These are phyloP conservation scores for Tremella yokohamensis DNA, from an alignment of 768 basidiomycete genomes.

Conservation along the genomic window DNA sequence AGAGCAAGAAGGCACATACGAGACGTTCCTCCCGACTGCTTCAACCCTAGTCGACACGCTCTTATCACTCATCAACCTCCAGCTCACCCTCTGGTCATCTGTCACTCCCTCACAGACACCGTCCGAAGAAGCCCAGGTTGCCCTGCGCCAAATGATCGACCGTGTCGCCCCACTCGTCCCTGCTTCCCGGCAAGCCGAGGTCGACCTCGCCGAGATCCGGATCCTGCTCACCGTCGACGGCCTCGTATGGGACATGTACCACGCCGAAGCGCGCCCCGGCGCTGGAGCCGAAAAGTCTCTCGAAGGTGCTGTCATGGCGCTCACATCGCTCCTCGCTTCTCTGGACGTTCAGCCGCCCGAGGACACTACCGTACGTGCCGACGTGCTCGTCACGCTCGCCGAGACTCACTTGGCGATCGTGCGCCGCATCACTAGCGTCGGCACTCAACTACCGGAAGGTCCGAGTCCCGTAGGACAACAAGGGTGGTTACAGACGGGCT, in stretches of 20 bases:
- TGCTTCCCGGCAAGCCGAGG: conserved; percentile 35
- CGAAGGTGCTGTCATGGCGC: conserved; percentile 32
- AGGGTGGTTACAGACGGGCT: conserved; percentile 37
- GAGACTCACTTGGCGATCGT: conserved; percentile 37
- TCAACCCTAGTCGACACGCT: conserved; percentile 41
- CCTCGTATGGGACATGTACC: conserved; percentile 40
- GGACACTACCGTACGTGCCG: conserved; percentile 29
- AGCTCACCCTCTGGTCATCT: conserved; percentile 39
- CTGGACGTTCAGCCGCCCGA: conserved; percentile 35
- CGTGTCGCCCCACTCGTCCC: conserved; percentile 19
- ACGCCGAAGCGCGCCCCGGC: conserved; percentile 26
- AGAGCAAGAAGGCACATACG: conserved; percentile 25
- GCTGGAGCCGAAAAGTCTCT: conserved; percentile 31
- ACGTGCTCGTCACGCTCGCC: conserved; percentile 33
- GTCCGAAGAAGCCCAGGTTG: conserved; percentile 24
- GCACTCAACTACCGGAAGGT: conserved; percentile 28
- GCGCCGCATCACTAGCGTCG: conserved; percentile 25
- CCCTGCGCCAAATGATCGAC: conserved; percentile 32
- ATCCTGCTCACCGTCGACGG: conserved; percentile 35
- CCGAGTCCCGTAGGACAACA: conserved; percentile 34
- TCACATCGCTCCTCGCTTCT: conserved; percentile 22
- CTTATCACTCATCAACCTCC: conserved; percentile 24
- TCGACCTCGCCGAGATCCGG: conserved; percentile 43
- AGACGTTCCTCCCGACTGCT: conserved; percentile 39
- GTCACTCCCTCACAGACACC: conserved; percentile 21